Percentiles rank a stretch among this genome's conserved stretches.
Evolutionary conservation across 2,329 filamentous ascomycete genomes (phyloP).

Genomic region (Colletotrichum theobromicola): DNA sequence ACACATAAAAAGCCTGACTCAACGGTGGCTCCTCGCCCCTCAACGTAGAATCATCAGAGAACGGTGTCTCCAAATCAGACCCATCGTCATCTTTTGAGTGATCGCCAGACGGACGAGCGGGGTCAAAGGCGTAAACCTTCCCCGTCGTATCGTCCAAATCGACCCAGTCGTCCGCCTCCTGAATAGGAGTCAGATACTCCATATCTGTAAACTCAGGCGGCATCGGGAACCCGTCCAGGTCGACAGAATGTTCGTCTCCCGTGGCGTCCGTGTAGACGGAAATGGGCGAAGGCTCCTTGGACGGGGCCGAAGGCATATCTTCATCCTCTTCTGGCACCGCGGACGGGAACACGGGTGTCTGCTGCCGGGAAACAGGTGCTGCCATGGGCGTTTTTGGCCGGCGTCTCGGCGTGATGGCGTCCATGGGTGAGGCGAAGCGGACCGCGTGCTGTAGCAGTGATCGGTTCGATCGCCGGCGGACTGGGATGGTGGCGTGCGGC

Average conservation of each 20-base stretch:
- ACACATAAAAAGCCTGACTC: conserved; percentile 26
- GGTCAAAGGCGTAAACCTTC: conserved; percentile 30
- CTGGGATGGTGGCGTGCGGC: not conserved
- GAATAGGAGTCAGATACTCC: conserved; percentile 17
- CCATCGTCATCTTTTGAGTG: conserved; percentile 29
- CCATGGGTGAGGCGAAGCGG: conserved; percentile 3
- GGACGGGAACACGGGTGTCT: not conserved
- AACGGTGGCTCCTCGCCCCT: conserved; percentile 9
- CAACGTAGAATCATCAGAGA: conserved; percentile 28
- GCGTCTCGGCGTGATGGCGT: not conserved
- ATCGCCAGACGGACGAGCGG: conserved; percentile 22
- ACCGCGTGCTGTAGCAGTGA: not conserved
- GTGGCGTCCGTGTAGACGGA: conserved; percentile 30
- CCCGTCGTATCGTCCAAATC: conserved; percentile 26
- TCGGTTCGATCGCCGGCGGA: not conserved
- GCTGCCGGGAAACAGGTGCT: not conserved
- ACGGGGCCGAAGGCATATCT: not conserved
- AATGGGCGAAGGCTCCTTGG: conserved; percentile 1
- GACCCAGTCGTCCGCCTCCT: conserved; percentile 30
- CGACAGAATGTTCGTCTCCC: not conserved
- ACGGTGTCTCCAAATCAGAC: conserved; percentile 32
- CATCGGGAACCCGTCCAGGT: conserved; percentile 5
- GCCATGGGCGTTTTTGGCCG: conserved; percentile 4
- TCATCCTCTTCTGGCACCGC: not conserved
- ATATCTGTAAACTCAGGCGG: conserved; percentile 23